Conservation (phyloP, 176 grass and related monocot species). For the Cenchrus americanus region DNA sequence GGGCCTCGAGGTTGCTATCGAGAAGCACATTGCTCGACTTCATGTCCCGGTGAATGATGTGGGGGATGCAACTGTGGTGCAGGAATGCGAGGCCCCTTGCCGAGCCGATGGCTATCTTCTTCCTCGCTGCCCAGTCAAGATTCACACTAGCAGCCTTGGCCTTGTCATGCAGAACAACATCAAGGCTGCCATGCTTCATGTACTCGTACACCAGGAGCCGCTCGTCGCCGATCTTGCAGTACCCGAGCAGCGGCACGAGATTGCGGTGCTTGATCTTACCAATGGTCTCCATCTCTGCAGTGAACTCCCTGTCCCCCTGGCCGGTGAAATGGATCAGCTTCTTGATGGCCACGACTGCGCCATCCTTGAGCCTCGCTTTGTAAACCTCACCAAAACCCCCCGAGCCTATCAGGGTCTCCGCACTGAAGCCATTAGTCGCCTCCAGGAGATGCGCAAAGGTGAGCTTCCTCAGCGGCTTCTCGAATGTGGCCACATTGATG, state of each 20-base stretch:
- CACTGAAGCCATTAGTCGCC: conserved; percentile 93
- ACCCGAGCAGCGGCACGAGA: conserved; percentile 83
- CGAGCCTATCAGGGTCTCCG: conserved; percentile 80
- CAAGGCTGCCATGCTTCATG: conserved; percentile 94
- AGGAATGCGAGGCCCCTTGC: conserved; percentile 94
- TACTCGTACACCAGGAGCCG: conserved; percentile 92
- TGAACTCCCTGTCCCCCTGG: conserved; percentile 94
- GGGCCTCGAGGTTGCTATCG: conserved; percentile 74
- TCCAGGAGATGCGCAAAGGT: conserved; percentile 94
- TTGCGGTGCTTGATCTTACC: conserved; percentile 99
- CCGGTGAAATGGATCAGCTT: conserved; percentile 93
- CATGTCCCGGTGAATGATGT: conserved; percentile 99
- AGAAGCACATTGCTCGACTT: conserved; percentile 97
- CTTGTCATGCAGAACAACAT: conserved; percentile 77
- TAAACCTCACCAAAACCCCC: conserved; percentile 97
- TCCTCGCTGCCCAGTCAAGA: conserved; percentile 84
- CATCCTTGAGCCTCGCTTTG: conserved; percentile 92
- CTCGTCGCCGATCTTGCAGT: conserved; percentile 97
- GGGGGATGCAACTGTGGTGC: conserved; percentile 95
- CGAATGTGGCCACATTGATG: conserved; percentile 95
- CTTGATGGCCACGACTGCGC: conserved; percentile 82
- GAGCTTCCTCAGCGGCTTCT: conserved; percentile 88
- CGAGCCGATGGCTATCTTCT: conserved; percentile 80
- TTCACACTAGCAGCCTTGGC: conserved; percentile 38
- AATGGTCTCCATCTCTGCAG: conserved; percentile 96